Evolutionary conservation across 1,139 yeast genomes (phyloP), one percentile per base, ranked within the genome.

Genomic region (Kodamaea plutei): DNA sequence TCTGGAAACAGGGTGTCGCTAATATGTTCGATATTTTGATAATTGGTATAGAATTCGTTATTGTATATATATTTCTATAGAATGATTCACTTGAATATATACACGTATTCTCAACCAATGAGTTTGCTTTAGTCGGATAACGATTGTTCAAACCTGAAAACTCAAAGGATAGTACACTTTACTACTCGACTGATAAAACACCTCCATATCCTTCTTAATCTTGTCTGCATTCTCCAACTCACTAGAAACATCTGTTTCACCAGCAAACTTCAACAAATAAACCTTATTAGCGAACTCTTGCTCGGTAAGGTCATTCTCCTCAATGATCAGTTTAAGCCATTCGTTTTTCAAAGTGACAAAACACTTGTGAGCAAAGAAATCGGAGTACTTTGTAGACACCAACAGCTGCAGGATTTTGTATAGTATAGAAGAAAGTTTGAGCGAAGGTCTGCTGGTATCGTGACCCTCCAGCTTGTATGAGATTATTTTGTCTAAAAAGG

Each of bases 151-250:
- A n/a, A n/a, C n/a, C n/a, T n/a, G n/a, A n/a, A n/a, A n/a, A n/a
- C n/a, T n/a, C n/a, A 18, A 10, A 18, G 20, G 20, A 5, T 4
- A 18, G 46, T 54, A 64, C 6, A 63, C 47, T 26, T 53, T 49
- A 30, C 46, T 55, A 33, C 51, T 56, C 5, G 64, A 45, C 30
- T 47, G 48, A 47, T 59, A 65, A 40, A 47, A 58, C 15, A 62
- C 64, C 14, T 39, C 36, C 6, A 59, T 52, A 4, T 52, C 55
- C 15, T 50, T 54, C 1, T 45, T 22, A 4, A 62, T 24, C 27
- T 10, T 25, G 22, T 22, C 28, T n/a, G n/a, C n/a, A n/a, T n/a
- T n/a, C n/a, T n/a, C n/a, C n/a, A n/a, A n/a, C 34, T 31, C 28
- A 8, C n/a, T 14, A 6, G 26, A 24, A n/a, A n/a, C n/a, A 2